Percentiles rank a stretch among this genome's conserved stretches.
Evolutionary conservation across 2,329 filamentous ascomycete genomes (phyloP).

Genomic region (Tolypocladium tropicale): DNA sequence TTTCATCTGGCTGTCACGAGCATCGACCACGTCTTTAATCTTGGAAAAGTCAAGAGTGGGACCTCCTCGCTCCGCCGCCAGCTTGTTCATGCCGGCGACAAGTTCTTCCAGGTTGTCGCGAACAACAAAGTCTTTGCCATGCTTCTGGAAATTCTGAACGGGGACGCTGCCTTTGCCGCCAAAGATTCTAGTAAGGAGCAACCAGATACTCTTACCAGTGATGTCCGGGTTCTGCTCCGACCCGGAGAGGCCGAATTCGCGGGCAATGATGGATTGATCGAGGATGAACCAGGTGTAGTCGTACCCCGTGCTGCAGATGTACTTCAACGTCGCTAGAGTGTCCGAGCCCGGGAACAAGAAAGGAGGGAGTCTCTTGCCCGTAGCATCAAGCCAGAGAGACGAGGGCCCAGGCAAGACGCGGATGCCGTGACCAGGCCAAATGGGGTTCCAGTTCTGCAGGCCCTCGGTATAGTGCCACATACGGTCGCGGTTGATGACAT

Average conservation of each 20-base stretch:
- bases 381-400: slow-evolving; percentile 52
- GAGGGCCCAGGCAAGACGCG: slow-evolving; percentile 50
- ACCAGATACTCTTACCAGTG: slow-evolving; percentile 45
- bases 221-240: slow-evolving; percentile 55
- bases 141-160: slow-evolving; percentile 48
- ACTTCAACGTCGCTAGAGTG: slow-evolving; percentile 45
- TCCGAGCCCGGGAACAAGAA: slow-evolving; percentile 47
- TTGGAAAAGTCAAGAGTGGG: slow-evolving; percentile 33
- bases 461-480: slow-evolving; percentile 62
- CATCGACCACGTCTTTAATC: slow-evolving; percentile 37
- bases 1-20: slow-evolving; percentile 44
- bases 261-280: slow-evolving; percentile 46
- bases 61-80: slow-evolving; percentile 34
- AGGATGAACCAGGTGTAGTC: slow-evolving; percentile 56
- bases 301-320: slow-evolving; percentile 50
- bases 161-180: slow-evolving; percentile 39
- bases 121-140: slow-evolving; percentile 50
- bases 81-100: slow-evolving; percentile 47
- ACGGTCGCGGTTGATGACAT: slow-evolving; percentile 48
- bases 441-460: slow-evolving; percentile 49
- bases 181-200: slow-evolving; percentile 40
- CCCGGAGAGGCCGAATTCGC: slow-evolving; percentile 51
- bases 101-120: slow-evolving; percentile 44
- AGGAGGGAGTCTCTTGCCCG: slow-evolving; percentile 45
- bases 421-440: slow-evolving; percentile 52